phyloP scores from a whole-genome alignment of 495 filamentous ascomycete genomes.

The Lentithecium fluviatile region DNA sequence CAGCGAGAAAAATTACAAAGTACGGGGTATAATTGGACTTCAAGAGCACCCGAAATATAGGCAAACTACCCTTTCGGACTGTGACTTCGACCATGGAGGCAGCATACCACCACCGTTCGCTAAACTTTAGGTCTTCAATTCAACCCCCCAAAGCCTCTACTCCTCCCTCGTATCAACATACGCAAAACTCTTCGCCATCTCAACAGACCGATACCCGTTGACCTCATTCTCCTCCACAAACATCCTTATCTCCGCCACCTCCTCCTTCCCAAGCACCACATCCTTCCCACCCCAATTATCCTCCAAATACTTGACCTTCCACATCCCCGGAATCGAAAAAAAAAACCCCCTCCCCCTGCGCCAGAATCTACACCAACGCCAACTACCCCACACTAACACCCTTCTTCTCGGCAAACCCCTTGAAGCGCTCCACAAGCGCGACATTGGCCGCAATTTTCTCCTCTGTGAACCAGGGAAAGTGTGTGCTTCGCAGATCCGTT shows the following conservation, averaged over 20 bases:
- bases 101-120: no score
- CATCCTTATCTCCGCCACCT: slow-evolving; percentile 41
- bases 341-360: slow-evolving; percentile 61
- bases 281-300: slow-evolving; percentile 41
- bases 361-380: slow-evolving; percentile 59
- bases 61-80: no score
- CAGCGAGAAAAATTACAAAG: no score
- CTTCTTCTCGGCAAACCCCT: slow-evolving; percentile 50
- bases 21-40: no score
- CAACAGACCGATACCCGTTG: slow-evolving; percentile 32
- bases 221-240: slow-evolving; percentile 36
- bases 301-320: slow-evolving; percentile 38
- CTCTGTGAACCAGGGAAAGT: slow-evolving; percentile 50
- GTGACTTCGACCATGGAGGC: no score
- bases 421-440: slow-evolving; percentile 47
- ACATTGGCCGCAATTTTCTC: slow-evolving; percentile 57
- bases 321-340: slow-evolving; percentile 57
- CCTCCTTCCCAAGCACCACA: slow-evolving; percentile 38
- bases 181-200: slow-evolving; percentile 10
- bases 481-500: slow-evolving; percentile 44
- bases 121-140: no score
- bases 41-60: no score
- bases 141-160: no score
- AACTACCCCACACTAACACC: slow-evolving; percentile 51
- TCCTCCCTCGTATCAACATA: slow-evolving; percentile 37